Conservation (phyloP, 352 stramenopile genomes). For the Phytopythium sindhum region DNA sequence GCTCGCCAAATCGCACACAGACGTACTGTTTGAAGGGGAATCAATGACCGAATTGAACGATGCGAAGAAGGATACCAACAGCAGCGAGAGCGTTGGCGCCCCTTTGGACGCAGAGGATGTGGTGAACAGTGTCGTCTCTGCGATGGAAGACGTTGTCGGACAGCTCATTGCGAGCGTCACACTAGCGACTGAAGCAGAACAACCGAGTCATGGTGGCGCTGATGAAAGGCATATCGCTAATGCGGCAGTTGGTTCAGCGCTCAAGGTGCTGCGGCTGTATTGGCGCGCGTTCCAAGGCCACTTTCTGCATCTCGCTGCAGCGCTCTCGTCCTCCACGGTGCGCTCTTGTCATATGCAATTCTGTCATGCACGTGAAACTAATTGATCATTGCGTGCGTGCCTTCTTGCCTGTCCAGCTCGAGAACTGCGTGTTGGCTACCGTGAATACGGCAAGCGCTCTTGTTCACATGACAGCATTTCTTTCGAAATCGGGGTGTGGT, state of each 20-base stretch:
- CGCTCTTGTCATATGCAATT: neutral
- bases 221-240: neutral
- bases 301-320: constrained; percentile 23
- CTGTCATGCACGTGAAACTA: neutral
- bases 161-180: constrained; percentile 11
- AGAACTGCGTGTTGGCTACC: constrained; percentile 33
- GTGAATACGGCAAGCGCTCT: constrained; percentile 40
- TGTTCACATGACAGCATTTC: constrained; percentile 12
- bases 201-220: neutral
- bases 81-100: neutral
- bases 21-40: constrained; percentile 5
- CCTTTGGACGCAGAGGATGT: constrained; percentile 30
- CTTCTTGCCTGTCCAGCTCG: constrained; percentile 16
- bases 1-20: constrained; percentile 26
- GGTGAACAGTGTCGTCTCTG: constrained; percentile 21
- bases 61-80: neutral
- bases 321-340: constrained; percentile 20
- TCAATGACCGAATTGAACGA: neutral
- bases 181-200: neutral
- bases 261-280: constrained; percentile 55
- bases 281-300: constrained; percentile 62
- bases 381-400: neutral
- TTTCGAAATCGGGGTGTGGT: neutral
- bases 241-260: constrained; percentile 4
- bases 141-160: constrained; percentile 24